Base-by-base conservation (phyloP, 805 yeast genomes). In the Suhomyces sp. region DNA sequence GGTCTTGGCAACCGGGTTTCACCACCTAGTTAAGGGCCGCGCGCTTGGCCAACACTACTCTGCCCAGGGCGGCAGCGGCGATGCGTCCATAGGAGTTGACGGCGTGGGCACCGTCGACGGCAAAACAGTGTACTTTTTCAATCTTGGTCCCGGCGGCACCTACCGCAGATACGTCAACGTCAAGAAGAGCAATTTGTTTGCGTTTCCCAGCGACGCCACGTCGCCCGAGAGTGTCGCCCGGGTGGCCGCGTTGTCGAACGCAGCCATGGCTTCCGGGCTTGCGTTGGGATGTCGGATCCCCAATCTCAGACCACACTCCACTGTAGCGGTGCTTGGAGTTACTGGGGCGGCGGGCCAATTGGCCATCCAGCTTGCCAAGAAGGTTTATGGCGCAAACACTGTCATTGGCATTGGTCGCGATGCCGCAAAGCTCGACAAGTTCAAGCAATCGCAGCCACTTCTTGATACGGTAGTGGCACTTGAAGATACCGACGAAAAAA, bases 241-340 rank as follows among this genome's bases (percentile, higher is more conserved):
- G 10, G 56, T 56, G 27, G 58, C 58, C 5, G 58, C 52, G 12
- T 48, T 49, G 41, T 42, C 46, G 48, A 56, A 56, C 24, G 53
- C 53, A 4, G 46, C 56, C 13, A 46, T 56, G 53, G 51, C 54
- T 7, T 51, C 54, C 8, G 44, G 47, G 17, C 40, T 42, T 26
- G 58, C 54, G n/a, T 48, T 53, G 31, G 35, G 45, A 26, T 33
- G 55, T n/a, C 38, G 54, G 13, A 50, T 52, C 7, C 51, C 49
- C 22, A 40, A 49, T 8, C 27, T 53, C 24, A 53, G 38, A n/a
- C 46, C 47, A 33, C 19, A 35, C 24, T 40, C 51, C 49, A 51
- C 53, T 7, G 50, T 56, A 6, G 53, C 52, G 26, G 44, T 56
- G 15, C 24, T 50, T 12, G 58, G 58, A 2, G 58, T 47, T 19